Evolutionary conservation across 2,329 filamentous ascomycete species (phyloP).

Genomic region (Penicillium olsonii): DNA sequence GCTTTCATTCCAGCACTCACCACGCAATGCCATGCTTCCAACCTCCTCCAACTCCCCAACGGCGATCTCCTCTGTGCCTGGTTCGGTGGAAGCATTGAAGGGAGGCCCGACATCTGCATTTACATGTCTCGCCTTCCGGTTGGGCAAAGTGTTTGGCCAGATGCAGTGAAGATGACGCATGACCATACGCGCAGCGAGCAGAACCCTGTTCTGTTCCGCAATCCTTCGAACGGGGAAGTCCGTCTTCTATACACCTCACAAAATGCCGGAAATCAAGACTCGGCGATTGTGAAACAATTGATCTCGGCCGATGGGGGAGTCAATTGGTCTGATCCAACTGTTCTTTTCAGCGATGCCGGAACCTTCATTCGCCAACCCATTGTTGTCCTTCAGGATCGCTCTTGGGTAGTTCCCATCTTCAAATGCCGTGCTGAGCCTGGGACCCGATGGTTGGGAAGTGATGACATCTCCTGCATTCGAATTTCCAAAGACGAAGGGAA

Average conservation of each 20-base stretch:
- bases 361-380: constrained; percentile 48
- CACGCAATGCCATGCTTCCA: constrained; percentile 49
- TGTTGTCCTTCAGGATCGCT: constrained; percentile 37
- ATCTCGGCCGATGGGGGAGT: constrained; percentile 38
- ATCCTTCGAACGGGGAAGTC: constrained; percentile 35
- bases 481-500: constrained; percentile 41
- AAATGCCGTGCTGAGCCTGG: constrained; percentile 45
- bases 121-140: constrained; percentile 42
- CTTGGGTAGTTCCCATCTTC: constrained; percentile 48
- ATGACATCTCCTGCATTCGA: constrained; percentile 46
- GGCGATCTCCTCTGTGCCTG: constrained; percentile 47
- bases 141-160: constrained; percentile 34
- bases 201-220: constrained; percentile 47
- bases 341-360: constrained; percentile 39
- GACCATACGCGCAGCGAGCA: constrained; percentile 48
- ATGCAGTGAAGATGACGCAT: constrained; percentile 39
- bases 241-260: constrained; percentile 52
- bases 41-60: constrained; percentile 44
- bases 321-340: constrained; percentile 39
- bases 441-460: constrained; percentile 48
- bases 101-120: constrained; percentile 48
- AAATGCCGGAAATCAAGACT: constrained; percentile 48
- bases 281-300: constrained; percentile 41
- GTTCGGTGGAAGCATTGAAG: constrained; percentile 52
- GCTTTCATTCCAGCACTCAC: constrained; percentile 42